Evolutionary conservation across 352 stramenopile species (phyloP).

Genomic region (Phytophthora agathidicida): DNA sequence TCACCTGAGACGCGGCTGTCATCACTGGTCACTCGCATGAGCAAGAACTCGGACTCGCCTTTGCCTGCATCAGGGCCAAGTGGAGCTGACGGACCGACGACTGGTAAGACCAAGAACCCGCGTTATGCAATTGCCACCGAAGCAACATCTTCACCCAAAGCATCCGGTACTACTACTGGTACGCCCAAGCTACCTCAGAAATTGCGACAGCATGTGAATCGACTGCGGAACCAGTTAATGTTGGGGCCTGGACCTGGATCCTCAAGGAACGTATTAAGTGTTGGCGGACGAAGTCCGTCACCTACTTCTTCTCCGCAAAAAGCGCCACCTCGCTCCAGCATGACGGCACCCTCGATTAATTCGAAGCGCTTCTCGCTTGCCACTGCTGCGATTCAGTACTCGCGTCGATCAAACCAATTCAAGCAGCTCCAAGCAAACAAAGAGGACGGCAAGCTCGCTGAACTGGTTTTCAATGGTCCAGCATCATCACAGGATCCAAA

Average conservation of each 20-base stretch:
- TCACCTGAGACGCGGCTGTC: constrained; percentile 15
- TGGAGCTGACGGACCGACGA: neutral
- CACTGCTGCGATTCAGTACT: constrained; percentile 35
- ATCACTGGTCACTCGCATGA: constrained; percentile 37
- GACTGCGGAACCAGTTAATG: constrained; percentile 52
- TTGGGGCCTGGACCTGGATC: constrained; percentile 24
- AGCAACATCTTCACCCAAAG: constrained; percentile 4
- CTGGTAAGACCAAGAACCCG: constrained; percentile 17
- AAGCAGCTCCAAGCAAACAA: constrained; percentile 31
- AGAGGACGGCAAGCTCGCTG: constrained; percentile 14
- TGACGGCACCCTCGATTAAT: constrained; percentile 2
- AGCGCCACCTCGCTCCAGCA: constrained; percentile 11
- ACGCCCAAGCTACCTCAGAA: constrained; percentile 56
- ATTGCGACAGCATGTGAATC: constrained; percentile 54
- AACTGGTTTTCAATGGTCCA: neutral
- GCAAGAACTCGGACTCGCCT: constrained; percentile 25
- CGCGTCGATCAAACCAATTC: constrained; percentile 40
- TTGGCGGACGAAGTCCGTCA: constrained; percentile 18
- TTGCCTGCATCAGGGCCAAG: constrained; percentile 8
- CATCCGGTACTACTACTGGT: neutral
- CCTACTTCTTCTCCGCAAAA: constrained; percentile 12
- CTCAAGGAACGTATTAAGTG: constrained; percentile 13
- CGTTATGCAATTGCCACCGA: constrained; percentile 16
- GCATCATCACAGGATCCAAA: neutral
- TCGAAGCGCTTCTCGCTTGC: constrained; percentile 29